These are phyloP conservation scores for Sisymbrium altissimum DNA, from an alignment of 345 rosid genomes.

Conservation along the genomic window DNA sequence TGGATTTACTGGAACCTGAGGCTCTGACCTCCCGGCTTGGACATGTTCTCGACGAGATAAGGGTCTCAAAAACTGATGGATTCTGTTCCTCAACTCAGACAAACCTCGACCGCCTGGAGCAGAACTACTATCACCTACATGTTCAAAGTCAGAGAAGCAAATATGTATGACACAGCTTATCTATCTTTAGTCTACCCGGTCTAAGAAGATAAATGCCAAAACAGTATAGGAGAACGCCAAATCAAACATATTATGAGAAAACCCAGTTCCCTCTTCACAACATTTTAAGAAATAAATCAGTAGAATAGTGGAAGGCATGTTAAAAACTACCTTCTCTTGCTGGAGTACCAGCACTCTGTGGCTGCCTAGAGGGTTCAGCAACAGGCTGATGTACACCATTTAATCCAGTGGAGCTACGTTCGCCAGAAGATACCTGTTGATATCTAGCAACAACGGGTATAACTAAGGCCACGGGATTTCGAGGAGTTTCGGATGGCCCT, in stretches of 20 bases:
- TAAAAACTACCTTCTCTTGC: constrained; percentile 32
- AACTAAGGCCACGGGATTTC: constrained; percentile 31
- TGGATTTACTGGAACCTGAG: constrained; percentile 25
- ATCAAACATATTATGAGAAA: not conserved
- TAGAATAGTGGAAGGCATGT: not conserved
- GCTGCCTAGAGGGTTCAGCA: constrained; percentile 24
- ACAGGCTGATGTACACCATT: constrained; percentile 21
- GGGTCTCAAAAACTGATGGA: constrained; percentile 45
- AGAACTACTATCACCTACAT: constrained; percentile 29
- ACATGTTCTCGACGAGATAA: constrained; percentile 38
- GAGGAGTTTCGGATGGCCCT: constrained; percentile 23
- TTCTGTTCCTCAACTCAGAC: constrained; percentile 28
- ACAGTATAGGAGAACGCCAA: not conserved
- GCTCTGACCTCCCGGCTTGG: constrained; percentile 30
- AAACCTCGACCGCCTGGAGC: constrained; percentile 22
- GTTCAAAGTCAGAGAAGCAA: not conserved
- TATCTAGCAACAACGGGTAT: constrained; percentile 33
- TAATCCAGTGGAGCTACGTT: constrained; percentile 23
- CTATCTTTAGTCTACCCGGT: not conserved
- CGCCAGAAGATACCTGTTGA: constrained; percentile 29
- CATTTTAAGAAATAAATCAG: constrained; percentile 3
- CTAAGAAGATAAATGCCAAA: constrained; percentile 10
- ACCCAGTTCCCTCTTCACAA: not conserved
- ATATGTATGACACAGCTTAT: not conserved
- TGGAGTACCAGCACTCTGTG: constrained; percentile 16